Evolutionary conservation across 768 basidiomycete genomes (phyloP), one percentile per base, ranked within the genome.

Genomic region (Roridomyces roridus): DNA sequence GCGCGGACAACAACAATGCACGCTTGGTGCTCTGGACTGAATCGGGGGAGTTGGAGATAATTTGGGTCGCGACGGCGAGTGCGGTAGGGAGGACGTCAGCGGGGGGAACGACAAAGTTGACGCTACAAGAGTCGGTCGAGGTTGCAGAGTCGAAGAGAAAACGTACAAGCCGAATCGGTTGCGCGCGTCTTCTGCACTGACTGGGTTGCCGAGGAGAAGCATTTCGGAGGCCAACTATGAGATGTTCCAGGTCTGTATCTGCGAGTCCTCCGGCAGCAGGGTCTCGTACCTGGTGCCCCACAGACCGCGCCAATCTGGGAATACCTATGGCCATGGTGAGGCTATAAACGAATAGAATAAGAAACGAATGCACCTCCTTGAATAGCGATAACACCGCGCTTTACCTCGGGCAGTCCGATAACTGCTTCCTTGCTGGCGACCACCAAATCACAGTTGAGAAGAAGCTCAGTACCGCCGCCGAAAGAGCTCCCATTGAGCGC

Each of bases 391-490:
- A 92, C 91, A 0, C 92, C 92, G 25, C 88, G 80, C 69, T 85
- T 88, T 5, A 91, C 91, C 63, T 93, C 91, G 0, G 89, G 89
- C 23, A 92, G 76, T 5, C 84, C 89, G 59, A 94, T 91, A 51
- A 79, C 82, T 3, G 90, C 85, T 15, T 84, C 81, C 46, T 85
- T 77, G 57, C 78, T 81, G 2, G 91, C 86, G 18, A 93, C 69
- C 48, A 92, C 89, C 24, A 92, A 66, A 65, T 93, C 92, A 58
- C 89, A 92, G 61, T 93, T 94, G 5, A 92, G 63, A 2, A 91
- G 60, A 46, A 89, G 79, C 66, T 89, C 88, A 59, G 82, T 74
- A 7, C 86, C 88, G 2, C 88, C 88, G 29, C 87, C 87, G 43
- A 83, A 84, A 0, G 86, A 84, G 26, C 86, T 81, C n/a, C 91